Evolutionary conservation across 768 basidiomycete species (phyloP), one percentile per base, ranked within the genome.

Genomic region (Rhodotorula diobovata): DNA sequence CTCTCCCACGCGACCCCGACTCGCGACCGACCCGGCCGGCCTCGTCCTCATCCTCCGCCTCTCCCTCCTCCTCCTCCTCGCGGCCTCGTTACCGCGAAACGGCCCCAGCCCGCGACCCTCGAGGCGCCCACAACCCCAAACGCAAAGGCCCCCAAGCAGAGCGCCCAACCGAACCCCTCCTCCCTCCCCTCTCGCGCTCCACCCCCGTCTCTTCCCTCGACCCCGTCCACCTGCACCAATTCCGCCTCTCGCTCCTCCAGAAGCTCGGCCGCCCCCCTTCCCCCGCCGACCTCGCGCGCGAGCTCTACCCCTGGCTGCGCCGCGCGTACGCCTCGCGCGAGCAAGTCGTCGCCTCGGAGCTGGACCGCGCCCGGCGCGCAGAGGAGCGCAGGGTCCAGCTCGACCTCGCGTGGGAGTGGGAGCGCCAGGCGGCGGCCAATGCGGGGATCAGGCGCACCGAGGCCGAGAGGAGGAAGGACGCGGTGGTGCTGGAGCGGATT

Each of bases 321-420:
- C 30, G 48, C 28, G 32, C 23, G 30, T 35, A 46, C 51, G 41
- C 9, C 10, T 3, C 18, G 16, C 39, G 30, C 54, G 53, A 30
- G 46, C n/a, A 18, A 15, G 3, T 3, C 23, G 23, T 51, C 46
- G 34, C n/a, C 0, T 16, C 21, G 15, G 30, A n/a, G 43, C 32
- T 11, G 5, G 58, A 43, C 25, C 3, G 11, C 10, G 0, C 0
- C 6, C 23, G 25, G 45, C 23, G 30, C 34, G 18, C 18, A 10
- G 32, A 41, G 18, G 30, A 35, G 5, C 25, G 37, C 37, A 35
- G 48, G 25, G 60, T 51, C 18, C 11, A 48, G 55, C 55, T 71
- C 32, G 70, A 71, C 61, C 30, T 57, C 25, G 61, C 64, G 43
- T 71, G 65, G 64, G 60, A 61, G 61, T 71, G 70, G 70, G 28